Evolutionary conservation across 768 basidiomycete species (phyloP), one percentile per base, ranked within the genome.

Genomic region (Boletus rubescentipes): DNA sequence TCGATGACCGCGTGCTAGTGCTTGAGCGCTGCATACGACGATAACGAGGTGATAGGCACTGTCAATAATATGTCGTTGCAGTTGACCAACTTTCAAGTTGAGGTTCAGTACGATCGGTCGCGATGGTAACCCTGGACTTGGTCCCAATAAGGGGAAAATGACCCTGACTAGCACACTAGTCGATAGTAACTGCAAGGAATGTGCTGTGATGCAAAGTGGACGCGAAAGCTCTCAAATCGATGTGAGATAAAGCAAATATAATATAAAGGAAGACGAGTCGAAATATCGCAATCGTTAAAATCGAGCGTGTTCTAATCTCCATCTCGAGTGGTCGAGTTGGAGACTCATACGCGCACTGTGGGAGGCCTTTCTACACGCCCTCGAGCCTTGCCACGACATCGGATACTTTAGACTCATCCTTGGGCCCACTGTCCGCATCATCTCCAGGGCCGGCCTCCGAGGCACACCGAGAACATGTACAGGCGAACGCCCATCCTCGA

Each of bases 401-500:
- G 57, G 78, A 79, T 34, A 78, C 71, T 59, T 68, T 75, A 21
- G 83, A 84, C 59, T 79, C 79, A 63, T 87, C 85, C 61, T 71
- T 72, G 51, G 70, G 68, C n/a, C 67, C 70, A 30, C 75, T 57
- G 49, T 74, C 64, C 35, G 53, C 35, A 51, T 67, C 67, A 46
- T 61, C 58, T 14, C 53, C 51, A 30, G 67, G 59, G 16, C 68
- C 65, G 6, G 67, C 78, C 67, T 93, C 91, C 49, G 72, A 74
- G 35, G 69, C 64, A 65, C 91, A 93, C 40, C 82, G 79, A 49
- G 76, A 69, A 66, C 91, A 93, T 46, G 73, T 69, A 64, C 91
- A 93, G 11, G 87, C 83, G 66, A 93, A 91, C 53, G 79, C 77
- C 91, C 91, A 93, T 32, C 91, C 91, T 39, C 87, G 79, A 21